These are phyloP conservation scores for Saccharomycopsis sp. DNA, from an alignment of 805 yeast species.

Conservation along the genomic window DNA sequence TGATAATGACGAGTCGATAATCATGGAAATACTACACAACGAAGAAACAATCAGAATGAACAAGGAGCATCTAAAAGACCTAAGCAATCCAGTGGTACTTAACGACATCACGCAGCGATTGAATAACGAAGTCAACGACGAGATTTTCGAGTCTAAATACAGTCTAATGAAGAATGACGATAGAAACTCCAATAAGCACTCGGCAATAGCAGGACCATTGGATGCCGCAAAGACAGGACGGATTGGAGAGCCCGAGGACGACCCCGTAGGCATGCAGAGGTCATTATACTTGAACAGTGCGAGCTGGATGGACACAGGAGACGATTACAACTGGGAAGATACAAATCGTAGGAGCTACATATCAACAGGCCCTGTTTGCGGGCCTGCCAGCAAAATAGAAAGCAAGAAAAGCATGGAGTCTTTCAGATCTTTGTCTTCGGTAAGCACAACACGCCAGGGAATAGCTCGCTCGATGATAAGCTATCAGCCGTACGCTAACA, in stretches of 20 bases:
- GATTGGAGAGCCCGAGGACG: neutral
- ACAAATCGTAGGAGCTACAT: neutral
- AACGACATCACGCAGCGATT: slow-evolving; percentile 11
- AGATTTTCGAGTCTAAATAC: slow-evolving; percentile 9
- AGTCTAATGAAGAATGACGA: neutral
- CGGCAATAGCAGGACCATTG: no score
- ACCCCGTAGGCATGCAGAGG: neutral
- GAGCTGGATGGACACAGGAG: slow-evolving; percentile 12
- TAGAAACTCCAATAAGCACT: neutral
- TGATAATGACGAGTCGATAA: neutral
- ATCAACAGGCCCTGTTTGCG: neutral
- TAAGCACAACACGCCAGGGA: neutral
- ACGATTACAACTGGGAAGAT: neutral
- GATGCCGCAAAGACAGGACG: neutral
- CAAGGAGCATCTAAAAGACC: neutral
- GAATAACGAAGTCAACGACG: slow-evolving; percentile 18
- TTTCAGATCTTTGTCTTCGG: neutral
- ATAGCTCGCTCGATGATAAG: neutral
- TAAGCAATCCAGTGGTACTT: slow-evolving; percentile 6
- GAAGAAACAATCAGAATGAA: neutral
- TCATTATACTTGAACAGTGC: slow-evolving; percentile 1
- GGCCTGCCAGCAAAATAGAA: neutral
- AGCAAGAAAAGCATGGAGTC: neutral
- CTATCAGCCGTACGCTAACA: neutral
- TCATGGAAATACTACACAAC: neutral